A percentile compares a stretch with the other conserved stretches of the same genome.
Evolutionary conservation across 345 rosid genomes (phyloP).

Genomic region (Gossypium raimondii): DNA sequence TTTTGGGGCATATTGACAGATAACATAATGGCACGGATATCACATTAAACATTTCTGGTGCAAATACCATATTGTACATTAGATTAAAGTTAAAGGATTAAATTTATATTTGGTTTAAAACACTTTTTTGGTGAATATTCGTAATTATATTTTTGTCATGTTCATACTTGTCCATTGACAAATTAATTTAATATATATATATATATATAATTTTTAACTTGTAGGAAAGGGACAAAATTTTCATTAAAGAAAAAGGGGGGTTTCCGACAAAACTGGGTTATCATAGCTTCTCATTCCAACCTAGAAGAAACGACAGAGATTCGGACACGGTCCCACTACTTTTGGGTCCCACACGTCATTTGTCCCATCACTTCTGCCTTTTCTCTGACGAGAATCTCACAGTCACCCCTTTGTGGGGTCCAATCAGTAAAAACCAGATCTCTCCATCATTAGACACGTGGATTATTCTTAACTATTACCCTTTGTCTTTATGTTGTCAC

Average conservation of each 20-base stretch:
- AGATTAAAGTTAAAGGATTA: too few relatives aligned
- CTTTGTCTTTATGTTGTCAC: conserved; percentile 20
- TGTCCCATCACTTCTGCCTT: conserved; percentile 11
- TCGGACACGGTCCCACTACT: conserved; percentile 20
- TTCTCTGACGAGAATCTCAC: conserved; percentile 22
- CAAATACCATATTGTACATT: too few relatives aligned
- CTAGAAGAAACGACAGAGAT: conserved; percentile 40
- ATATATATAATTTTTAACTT: too few relatives aligned
- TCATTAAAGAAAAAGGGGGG: background rate
- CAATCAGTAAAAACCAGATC: background rate
- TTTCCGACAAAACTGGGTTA: background rate
- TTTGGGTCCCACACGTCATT: conserved; percentile 22
- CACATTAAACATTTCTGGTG: too few relatives aligned
- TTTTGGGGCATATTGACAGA: too few relatives aligned
- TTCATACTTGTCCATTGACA: too few relatives aligned
- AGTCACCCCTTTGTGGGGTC: conserved; percentile 2
- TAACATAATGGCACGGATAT: too few relatives aligned
- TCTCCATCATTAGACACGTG: conserved; percentile 6
- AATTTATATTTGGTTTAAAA: too few relatives aligned
- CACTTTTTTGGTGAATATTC: too few relatives aligned
- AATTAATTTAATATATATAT: too few relatives aligned
- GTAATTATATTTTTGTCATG: too few relatives aligned
- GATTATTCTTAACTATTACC: background rate
- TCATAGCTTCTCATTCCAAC: background rate
- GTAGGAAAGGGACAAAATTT: too few relatives aligned